Conservation (phyloP, 2,329 filamentous ascomycete species). For the Sarocladium brachiariae region DNA sequence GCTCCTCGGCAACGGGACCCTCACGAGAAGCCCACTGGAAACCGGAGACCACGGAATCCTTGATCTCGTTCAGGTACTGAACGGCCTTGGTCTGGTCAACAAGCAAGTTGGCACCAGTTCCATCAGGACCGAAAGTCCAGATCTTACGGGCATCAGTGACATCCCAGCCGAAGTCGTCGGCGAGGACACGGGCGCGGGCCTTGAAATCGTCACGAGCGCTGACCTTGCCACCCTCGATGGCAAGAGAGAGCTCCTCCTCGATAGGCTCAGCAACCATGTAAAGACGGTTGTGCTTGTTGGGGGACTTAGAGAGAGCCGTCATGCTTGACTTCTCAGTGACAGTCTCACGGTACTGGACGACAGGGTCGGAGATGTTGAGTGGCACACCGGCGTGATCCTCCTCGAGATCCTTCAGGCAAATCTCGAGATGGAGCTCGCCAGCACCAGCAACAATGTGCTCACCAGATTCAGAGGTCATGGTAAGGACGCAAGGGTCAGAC, state of each 20-base stretch:
- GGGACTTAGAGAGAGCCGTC: slow-evolving; percentile 96
- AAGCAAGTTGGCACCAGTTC: slow-evolving; percentile 94
- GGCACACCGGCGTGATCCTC: slow-evolving; percentile 98
- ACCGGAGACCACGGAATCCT: slow-evolving; percentile 98
- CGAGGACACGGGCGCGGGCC: slow-evolving; percentile 89
- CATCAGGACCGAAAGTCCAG: slow-evolving; percentile 99
- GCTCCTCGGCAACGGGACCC: slow-evolving; percentile 96
- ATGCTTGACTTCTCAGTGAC: slow-evolving; percentile 81
- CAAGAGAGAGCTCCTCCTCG: slow-evolving; percentile 81
- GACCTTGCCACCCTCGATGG: slow-evolving; percentile 91
- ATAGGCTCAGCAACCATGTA: slow-evolving; percentile 92
- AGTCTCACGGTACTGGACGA: slow-evolving; percentile 98
- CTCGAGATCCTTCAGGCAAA: slow-evolving; percentile 99
- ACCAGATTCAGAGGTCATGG: slow-evolving; percentile 81
- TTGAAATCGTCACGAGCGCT: slow-evolving; percentile 97
- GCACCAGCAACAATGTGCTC: slow-evolving; percentile 99
- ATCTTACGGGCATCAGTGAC: slow-evolving; percentile 99
- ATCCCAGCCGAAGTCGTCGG: slow-evolving; percentile 98
- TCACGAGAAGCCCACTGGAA: slow-evolving; percentile 99
- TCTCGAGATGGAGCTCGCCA: slow-evolving; percentile 98
- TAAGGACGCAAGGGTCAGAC: slow-evolving; percentile 97
- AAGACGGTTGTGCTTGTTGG: slow-evolving; percentile 99
- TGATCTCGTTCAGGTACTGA: slow-evolving; percentile 99
- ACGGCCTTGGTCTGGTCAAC: slow-evolving; percentile 99
- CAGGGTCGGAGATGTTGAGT: slow-evolving; percentile 94